Evolutionary conservation across 257 asterid genomes (phyloP).

Genomic region (Ilex asprella): DNA sequence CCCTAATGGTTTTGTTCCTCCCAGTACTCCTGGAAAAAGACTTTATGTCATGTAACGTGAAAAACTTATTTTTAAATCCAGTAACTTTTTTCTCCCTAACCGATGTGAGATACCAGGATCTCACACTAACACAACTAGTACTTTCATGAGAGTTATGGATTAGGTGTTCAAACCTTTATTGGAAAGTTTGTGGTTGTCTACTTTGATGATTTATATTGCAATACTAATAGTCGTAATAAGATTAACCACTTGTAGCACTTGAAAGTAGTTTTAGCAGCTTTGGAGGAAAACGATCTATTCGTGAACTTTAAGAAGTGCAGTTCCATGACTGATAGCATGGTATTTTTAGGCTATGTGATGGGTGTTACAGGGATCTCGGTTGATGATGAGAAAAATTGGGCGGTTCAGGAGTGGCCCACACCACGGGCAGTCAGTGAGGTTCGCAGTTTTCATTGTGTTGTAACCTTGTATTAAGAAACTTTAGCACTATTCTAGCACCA

Average conservation of each 20-base stretch:
- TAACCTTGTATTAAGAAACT: not conserved
- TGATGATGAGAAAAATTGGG: not conserved
- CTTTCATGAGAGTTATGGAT: not conserved
- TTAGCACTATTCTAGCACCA: not conserved
- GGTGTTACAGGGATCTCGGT: not conserved
- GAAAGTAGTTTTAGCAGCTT: not conserved
- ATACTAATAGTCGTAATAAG: not conserved
- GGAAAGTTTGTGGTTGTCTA: not conserved
- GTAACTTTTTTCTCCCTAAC: too few species aligned
- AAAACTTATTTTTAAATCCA: too few species aligned
- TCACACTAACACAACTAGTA: not conserved
- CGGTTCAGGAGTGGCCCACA: not conserved
- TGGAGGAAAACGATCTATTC: not conserved
- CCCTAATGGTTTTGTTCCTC: too few species aligned
- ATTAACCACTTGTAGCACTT: not conserved
- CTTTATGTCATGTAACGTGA: too few species aligned
- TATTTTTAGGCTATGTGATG: not conserved
- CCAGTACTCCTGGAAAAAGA: too few species aligned
- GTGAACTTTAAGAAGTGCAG: not conserved
- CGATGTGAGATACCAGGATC: too few species aligned
- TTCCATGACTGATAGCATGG: not conserved
- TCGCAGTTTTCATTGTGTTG: too few species aligned
- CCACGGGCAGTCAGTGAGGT: not conserved
- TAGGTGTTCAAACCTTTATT: not conserved
- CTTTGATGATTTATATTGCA: not conserved